These are phyloP conservation scores for Yamadazyma taylorii DNA, from an alignment of 1,139 yeast genomes.

Conservation along the genomic window DNA sequence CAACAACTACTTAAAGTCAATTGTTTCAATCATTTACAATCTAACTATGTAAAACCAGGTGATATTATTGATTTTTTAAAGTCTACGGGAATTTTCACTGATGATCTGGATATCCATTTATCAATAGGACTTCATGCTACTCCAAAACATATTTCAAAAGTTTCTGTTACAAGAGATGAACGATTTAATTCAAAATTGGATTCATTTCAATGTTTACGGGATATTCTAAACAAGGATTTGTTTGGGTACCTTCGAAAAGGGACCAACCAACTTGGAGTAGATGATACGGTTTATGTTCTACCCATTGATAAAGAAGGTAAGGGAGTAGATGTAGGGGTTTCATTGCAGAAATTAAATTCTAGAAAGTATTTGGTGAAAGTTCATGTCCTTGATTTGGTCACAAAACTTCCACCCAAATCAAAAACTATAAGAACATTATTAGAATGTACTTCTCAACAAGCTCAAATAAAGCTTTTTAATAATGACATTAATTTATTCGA, in stretches of 20 bases:
- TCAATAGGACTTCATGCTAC: slow-evolving; percentile 33
- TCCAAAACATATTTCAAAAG: slow-evolving; percentile 15
- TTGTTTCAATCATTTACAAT: slow-evolving; percentile 15
- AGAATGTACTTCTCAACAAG: slow-evolving; percentile 9
- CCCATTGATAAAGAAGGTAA: neutral
- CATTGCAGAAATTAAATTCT: slow-evolving; percentile 11
- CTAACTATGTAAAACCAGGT: slow-evolving; percentile 13
- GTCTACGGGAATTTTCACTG: slow-evolving; percentile 26
- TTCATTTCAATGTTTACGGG: neutral
- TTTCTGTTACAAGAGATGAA: slow-evolving; percentile 20
- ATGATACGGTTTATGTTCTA: slow-evolving; percentile 8
- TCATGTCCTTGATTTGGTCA: slow-evolving; percentile 46
- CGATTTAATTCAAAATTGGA: slow-evolving; percentile 18
- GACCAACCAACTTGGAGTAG: neutral
- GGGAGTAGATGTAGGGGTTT: slow-evolving; percentile 9
- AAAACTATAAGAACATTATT: slow-evolving; percentile 21
- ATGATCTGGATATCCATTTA: slow-evolving; percentile 27
- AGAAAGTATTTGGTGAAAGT: slow-evolving; percentile 19
- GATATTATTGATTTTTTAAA: slow-evolving; percentile 21
- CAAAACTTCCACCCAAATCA: slow-evolving; percentile 31
- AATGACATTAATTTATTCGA: slow-evolving; percentile 5
- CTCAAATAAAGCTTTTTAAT: slow-evolving; percentile 1
- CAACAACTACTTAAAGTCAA: slow-evolving; percentile 15
- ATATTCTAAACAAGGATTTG: slow-evolving; percentile 3
- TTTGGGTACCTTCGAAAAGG: slow-evolving; percentile 9